Conservation (phyloP, 495 filamentous ascomycete species). For the Aspergillus haitiensis region DNA sequence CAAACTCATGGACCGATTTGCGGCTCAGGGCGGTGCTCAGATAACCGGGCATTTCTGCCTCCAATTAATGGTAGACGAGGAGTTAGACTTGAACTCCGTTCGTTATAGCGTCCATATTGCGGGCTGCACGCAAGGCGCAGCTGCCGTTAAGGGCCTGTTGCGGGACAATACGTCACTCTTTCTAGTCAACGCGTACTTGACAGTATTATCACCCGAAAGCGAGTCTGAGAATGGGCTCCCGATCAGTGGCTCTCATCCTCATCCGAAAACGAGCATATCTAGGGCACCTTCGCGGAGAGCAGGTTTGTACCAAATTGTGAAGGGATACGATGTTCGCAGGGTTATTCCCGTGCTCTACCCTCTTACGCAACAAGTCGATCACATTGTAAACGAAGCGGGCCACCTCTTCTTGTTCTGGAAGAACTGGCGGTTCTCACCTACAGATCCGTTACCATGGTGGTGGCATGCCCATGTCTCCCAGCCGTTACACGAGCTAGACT, state of each 20-base stretch:
- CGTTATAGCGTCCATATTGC: slow-evolving; percentile 43
- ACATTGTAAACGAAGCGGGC: slow-evolving; percentile 12
- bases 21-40: slow-evolving; percentile 41
- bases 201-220: slow-evolving; percentile 27
- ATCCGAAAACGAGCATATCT: slow-evolving; percentile 1
- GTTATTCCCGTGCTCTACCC: slow-evolving; percentile 17
- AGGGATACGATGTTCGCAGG: slow-evolving; percentile 6
- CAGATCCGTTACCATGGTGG: slow-evolving; percentile 50
- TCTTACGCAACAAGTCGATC: slow-evolving; percentile 16
- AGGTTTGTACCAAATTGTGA: slow-evolving; percentile 16
- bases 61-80: slow-evolving; percentile 61
- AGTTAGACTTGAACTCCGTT: slow-evolving; percentile 38
- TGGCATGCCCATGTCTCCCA: slow-evolving; percentile 46
- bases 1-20: slow-evolving; percentile 59
- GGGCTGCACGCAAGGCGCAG: slow-evolving; percentile 39
- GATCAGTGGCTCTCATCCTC: background rate
- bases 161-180: slow-evolving; percentile 22
- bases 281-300: slow-evolving; percentile 4
- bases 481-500: slow-evolving; percentile 36
- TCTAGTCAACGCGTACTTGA: slow-evolving; percentile 39
- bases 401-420: slow-evolving; percentile 36
- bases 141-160: slow-evolving; percentile 30
- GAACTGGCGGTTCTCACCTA: slow-evolving; percentile 33
- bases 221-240: background rate
- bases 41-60: slow-evolving; percentile 72